Percentiles rank a stretch among this genome's conserved stretches.
Conservation (phyloP, 805 yeast genomes). For the Lachancea kluyveri region DNA sequence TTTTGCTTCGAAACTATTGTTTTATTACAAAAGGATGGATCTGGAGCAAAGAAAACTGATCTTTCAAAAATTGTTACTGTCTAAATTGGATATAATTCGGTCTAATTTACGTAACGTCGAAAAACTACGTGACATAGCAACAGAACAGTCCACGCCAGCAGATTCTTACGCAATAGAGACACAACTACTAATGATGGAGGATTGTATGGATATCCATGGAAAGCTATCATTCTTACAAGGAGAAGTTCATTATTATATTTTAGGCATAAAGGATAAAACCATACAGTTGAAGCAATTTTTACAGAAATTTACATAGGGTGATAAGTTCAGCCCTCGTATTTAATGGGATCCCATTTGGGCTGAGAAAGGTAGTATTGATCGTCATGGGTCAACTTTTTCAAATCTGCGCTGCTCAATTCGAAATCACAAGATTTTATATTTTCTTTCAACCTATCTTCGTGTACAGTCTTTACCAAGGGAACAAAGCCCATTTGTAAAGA, state of each 20-base stretch:
- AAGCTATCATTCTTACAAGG: constrained; percentile 5
- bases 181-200: constrained; percentile 18
- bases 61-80: constrained; percentile 12
- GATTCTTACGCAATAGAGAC: constrained; percentile 20
- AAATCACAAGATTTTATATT: constrained; percentile 41
- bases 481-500: constrained; percentile 65
- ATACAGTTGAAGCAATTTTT: constrained; percentile 9
- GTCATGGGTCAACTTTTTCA: constrained; percentile 5
- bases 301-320: constrained; percentile 2
- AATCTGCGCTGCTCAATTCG: constrained; percentile 5
- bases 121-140: constrained; percentile 6
- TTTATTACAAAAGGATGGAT: constrained; percentile 23
- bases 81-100: constrained; percentile 3
- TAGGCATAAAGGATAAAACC: constrained; percentile 25
- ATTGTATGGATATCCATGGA: constrained; percentile 12
- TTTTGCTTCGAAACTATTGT: constrained; percentile 22
- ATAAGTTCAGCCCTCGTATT: constrained; percentile 1
- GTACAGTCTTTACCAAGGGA: constrained; percentile 67
- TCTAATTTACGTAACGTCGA: constrained; percentile 4
- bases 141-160: constrained; percentile 5
- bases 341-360: constrained; percentile 5
- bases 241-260: constrained; percentile 18
- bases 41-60: constrained; percentile 12
- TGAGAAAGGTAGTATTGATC: constrained; percentile 3
- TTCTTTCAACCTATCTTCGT: constrained; percentile 48